These are phyloP conservation scores for Coniferiporia sulphurascens DNA, from an alignment of 1,284 basidiomycete genomes.

Conservation along the genomic window DNA sequence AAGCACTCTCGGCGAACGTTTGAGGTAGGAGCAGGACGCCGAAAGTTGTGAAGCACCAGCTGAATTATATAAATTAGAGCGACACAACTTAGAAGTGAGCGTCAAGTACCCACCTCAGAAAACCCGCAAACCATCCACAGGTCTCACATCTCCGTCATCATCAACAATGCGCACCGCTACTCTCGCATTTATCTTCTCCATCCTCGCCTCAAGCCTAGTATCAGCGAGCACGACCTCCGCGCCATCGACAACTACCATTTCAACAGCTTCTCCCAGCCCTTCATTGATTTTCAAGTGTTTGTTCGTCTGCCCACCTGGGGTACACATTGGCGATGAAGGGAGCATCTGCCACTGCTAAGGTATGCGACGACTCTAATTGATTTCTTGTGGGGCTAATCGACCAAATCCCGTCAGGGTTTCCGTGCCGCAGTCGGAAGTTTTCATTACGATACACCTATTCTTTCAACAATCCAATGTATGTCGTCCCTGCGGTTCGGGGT, in stretches of 20 bases:
- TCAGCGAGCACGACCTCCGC: not conserved
- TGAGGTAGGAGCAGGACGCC: too few relatives aligned
- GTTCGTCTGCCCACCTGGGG: conserved; percentile 17
- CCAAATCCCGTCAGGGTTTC: not conserved
- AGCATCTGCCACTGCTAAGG: conserved; percentile 14
- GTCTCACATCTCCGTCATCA: not conserved
- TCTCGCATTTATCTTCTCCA: conserved; percentile 1
- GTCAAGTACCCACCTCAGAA: not conserved
- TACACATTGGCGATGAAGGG: conserved; percentile 2
- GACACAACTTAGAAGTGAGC: not conserved
- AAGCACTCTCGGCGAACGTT: too few relatives aligned
- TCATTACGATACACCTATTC: too few relatives aligned
- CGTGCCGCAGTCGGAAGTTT: too few relatives aligned
- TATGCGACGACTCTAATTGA: not conserved
- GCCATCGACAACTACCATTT: not conserved
- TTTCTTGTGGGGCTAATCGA: not conserved
- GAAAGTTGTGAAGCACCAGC: too few relatives aligned
- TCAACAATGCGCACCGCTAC: conserved; percentile 4
- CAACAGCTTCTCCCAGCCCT: not conserved
- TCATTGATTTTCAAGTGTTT: conserved; percentile 1
- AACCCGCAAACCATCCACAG: not conserved
- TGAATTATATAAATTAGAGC: not conserved
- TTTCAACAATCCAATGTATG: too few relatives aligned
- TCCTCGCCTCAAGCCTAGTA: conserved; percentile 1
- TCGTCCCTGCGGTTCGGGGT: too few relatives aligned